Evolutionary conservation across 306 rosid genomes (phyloP).

Genomic region (Abrus precatorius): DNA sequence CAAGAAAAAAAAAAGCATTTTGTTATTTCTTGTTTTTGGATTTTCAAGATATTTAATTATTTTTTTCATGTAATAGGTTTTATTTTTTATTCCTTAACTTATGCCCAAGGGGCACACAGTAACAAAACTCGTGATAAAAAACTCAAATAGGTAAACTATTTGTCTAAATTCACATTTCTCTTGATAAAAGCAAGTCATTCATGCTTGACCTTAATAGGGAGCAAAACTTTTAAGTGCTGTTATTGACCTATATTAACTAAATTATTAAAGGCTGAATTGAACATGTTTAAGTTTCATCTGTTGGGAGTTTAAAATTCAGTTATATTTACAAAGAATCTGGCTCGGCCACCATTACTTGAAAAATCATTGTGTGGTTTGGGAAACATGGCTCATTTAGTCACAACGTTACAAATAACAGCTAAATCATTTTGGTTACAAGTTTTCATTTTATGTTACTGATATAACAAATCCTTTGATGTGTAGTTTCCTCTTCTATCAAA

Average conservation of each 20-base stretch:
- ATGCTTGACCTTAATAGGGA: conserved; percentile 6
- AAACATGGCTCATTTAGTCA: conserved; percentile 36
- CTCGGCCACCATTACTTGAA: conserved; percentile 35
- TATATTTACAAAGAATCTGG: conserved; percentile 31
- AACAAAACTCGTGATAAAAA: neutral
- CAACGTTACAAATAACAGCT: conserved; percentile 35
- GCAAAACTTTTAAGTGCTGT: neutral
- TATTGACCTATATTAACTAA: neutral
- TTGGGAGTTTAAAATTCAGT: neutral
- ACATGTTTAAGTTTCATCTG: conserved; percentile 13
- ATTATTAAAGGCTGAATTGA: conserved; percentile 15
- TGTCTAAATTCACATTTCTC: conserved; percentile 7
- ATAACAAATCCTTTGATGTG: conserved; percentile 41
- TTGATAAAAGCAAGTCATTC: neutral
- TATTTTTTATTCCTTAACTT: conserved; percentile 4
- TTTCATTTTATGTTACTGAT: conserved; percentile 46
- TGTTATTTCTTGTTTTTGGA: conserved; percentile 1
- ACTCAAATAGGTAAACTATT: conserved; percentile 17
- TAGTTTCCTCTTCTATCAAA: conserved; percentile 97
- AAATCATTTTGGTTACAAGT: conserved; percentile 7
- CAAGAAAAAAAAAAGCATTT: neutral
- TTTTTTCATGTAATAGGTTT: neutral
- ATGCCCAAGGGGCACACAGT: neutral
- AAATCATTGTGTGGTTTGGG: neutral
- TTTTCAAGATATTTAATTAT: conserved; percentile 11